These are phyloP conservation scores for Curvularia eragrostidis DNA, from an alignment of 2,329 filamentous ascomycete species.

Conservation along the genomic window DNA sequence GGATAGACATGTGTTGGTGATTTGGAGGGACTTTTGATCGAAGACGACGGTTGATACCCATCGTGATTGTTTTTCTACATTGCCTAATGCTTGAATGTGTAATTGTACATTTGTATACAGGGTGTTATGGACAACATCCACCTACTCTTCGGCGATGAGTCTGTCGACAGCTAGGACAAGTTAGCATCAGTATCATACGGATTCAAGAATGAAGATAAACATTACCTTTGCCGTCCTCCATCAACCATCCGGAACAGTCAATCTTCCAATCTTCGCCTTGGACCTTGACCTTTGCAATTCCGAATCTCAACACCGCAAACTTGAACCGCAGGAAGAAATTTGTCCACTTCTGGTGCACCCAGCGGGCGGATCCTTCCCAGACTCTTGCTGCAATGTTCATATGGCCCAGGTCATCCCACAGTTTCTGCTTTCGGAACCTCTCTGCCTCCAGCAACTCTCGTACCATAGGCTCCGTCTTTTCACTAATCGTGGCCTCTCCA, in stretches of 20 bases:
- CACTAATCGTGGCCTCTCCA: slow-evolving; percentile 38
- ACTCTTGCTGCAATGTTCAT: slow-evolving; percentile 30
- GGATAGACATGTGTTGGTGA: slow-evolving; percentile 7
- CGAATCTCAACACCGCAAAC: slow-evolving; percentile 44
- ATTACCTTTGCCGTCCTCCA: slow-evolving; percentile 47
- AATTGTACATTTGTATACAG: background rate
- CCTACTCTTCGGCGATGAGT: slow-evolving; percentile 39
- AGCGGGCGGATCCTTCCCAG: slow-evolving; percentile 42
- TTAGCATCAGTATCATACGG: slow-evolving; percentile 12
- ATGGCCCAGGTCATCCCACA: slow-evolving; percentile 37
- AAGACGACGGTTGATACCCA: background rate
- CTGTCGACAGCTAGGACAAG: slow-evolving; percentile 39
- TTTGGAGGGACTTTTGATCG: background rate
- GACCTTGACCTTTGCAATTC: slow-evolving; percentile 40
- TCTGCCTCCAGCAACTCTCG: slow-evolving; percentile 42
- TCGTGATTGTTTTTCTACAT: slow-evolving; percentile 1
- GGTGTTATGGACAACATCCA: background rate
- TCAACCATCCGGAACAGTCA: slow-evolving; percentile 43
- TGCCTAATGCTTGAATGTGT: background rate
- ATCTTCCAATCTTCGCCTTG: slow-evolving; percentile 47
- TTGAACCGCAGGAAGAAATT: slow-evolving; percentile 48
- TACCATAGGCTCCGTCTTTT: slow-evolving; percentile 43
- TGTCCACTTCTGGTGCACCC: slow-evolving; percentile 46
- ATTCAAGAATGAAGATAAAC: too few relatives aligned
- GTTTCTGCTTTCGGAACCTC: slow-evolving; percentile 32